Evolutionary conservation across 352 stramenopile species (phyloP), one percentile per base, ranked within the genome.

Genomic region (Phytopythium vexans): DNA sequence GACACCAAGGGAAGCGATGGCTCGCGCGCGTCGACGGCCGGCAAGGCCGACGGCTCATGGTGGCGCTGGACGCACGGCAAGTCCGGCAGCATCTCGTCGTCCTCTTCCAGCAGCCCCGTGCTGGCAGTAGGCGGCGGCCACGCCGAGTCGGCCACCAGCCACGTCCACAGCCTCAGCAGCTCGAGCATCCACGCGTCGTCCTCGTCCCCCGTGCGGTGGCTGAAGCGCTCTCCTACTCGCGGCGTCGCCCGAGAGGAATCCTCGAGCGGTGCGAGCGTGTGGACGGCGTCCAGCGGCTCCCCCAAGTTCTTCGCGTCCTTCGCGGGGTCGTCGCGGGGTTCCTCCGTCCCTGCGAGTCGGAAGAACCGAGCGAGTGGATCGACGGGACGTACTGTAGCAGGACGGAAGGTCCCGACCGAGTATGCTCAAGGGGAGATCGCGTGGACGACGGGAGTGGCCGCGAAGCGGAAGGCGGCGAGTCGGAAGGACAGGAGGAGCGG

Each of bases 41-140:
- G 44, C 5, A 64, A 64, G 35, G 54, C 43, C 37, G 74, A 77
- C 7, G 54, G 55, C 39, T 58, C 71, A 15, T 91, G 80, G 82
- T 91, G 78, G 82, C 76, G 77, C 51, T 93, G 80, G 80, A 88
- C 68, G 2, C 77, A 86, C 44, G 82, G 80, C 52, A 85, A 82
- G 56, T 91, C 77, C 50, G 80, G 80, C 52, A 82, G 58, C 38
- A 67, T 85, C 46, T 77, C 73, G 47, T 87, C 75, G 3, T 86
- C 76, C 4, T 85, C 76, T 11, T 60, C 73, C 36, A 51, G 42
- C 27, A 41, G 52, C 41, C 10, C 38, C 41, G 57, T 60, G 35
- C 47, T 62, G 14, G 52, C 64, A 34, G 16, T 40, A 34, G 32
- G 31, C 34, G 46, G 38, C 39, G 56, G 53, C 36, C 33, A 65